These are phyloP conservation scores for Helichrysum umbraculigerum DNA, from an alignment of 129 eudicot species.

Conservation along the genomic window DNA sequence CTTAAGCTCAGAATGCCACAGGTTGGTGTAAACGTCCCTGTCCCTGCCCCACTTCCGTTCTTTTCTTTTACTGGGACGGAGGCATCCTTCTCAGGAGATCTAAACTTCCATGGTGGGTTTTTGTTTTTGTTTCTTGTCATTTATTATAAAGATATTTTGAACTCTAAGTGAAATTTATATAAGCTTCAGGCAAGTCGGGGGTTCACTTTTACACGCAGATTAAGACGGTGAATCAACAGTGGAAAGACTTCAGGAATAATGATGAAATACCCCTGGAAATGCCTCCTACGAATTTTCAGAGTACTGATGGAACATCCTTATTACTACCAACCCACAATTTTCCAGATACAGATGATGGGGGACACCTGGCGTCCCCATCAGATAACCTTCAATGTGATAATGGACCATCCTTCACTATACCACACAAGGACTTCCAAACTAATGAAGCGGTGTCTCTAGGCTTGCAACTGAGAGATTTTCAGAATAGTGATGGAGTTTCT, in stretches of 20 bases:
- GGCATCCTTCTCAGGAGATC: constrained; percentile 95
- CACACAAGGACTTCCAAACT: constrained; percentile 40
- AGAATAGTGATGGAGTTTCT: constrained; percentile 67
- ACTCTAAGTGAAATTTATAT: neutral
- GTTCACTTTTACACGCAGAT: constrained; percentile 82
- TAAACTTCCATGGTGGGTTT: constrained; percentile 73
- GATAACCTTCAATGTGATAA: constrained; percentile 45
- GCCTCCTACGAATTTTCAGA: constrained; percentile 36
- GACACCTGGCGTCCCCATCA: constrained; percentile 42
- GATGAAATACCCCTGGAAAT: constrained; percentile 47
- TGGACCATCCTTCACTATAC: constrained; percentile 45
- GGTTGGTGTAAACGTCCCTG: constrained; percentile 96
- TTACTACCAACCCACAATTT: constrained; percentile 36
- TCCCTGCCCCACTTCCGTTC: constrained; percentile 91
- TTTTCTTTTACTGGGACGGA: constrained; percentile 91
- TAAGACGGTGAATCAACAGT: constrained; percentile 90
- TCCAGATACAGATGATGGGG: constrained; percentile 26
- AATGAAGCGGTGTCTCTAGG: constrained; percentile 44
- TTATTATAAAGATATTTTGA: neutral
- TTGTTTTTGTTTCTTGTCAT: constrained; percentile 8
- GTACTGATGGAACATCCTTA: constrained; percentile 39
- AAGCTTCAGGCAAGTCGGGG: constrained; percentile 78
- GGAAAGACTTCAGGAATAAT: constrained; percentile 59
- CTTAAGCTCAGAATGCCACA: constrained; percentile 25
- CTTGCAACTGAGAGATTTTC: constrained; percentile 54